Conservation (phyloP, 768 basidiomycete species). For the Lactifluus piperatus region DNA sequence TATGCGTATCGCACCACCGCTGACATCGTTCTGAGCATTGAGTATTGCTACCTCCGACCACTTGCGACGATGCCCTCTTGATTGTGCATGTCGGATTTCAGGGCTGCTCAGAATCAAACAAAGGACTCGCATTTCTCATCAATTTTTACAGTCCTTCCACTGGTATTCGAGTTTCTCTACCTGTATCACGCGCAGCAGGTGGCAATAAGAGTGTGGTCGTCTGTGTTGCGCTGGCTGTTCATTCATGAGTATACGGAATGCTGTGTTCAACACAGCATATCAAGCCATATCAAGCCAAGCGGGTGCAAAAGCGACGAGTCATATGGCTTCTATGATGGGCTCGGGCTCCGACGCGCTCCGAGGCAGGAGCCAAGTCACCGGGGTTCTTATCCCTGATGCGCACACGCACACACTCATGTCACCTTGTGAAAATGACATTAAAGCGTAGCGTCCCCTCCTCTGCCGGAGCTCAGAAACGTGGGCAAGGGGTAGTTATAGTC, state of each 20-base stretch:
- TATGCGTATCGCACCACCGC: constrained; percentile 41
- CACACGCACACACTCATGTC: no score
- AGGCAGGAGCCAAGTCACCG: no score
- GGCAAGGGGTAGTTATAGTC: no score
- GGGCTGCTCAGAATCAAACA: constrained; percentile 45
- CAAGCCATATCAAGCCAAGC: constrained; percentile 35
- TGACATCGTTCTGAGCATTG: constrained; percentile 53
- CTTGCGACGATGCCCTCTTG: constrained; percentile 32
- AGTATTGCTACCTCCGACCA: constrained; percentile 70
- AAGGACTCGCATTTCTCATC: constrained; percentile 61
- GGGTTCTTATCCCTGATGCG: no score
- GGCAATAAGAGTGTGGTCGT: constrained; percentile 38
- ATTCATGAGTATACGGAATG: constrained; percentile 52
- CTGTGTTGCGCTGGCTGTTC: constrained; percentile 6
- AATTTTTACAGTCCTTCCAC: constrained; percentile 38
- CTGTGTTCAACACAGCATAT: constrained; percentile 52
- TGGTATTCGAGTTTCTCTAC: constrained; percentile 36
- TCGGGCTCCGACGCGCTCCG: no score
- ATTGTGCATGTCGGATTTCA: constrained; percentile 20
- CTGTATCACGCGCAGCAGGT: constrained; percentile 52
- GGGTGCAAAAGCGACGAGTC: constrained; percentile 57
- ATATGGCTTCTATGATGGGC: no score
- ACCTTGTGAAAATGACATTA: no score
- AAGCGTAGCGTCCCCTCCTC: no score
- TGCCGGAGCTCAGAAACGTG: no score